These are phyloP conservation scores for Manihot esculenta DNA, from an alignment of 441 rosid genomes.

Conservation along the genomic window DNA sequence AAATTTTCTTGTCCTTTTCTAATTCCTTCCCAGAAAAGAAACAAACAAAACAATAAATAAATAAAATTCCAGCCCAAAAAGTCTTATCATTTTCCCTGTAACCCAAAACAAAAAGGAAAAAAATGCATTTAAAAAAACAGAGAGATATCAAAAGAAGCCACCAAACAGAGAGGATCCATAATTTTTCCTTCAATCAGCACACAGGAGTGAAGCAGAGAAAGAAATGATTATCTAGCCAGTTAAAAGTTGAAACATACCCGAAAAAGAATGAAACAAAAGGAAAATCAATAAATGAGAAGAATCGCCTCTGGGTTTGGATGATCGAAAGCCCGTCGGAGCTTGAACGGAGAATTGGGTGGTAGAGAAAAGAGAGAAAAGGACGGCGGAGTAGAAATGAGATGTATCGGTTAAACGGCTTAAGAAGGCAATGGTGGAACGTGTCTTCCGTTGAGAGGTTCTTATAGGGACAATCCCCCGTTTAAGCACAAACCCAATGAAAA, in stretches of 20 bases:
- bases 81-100: background rate
- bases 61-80: background rate
- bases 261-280: background rate
- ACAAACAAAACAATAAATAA: background rate
- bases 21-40: background rate
- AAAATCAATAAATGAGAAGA: background rate
- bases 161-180: background rate
- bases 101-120: background rate
- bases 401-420: background rate
- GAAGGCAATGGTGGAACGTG: background rate
- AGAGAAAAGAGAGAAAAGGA: background rate
- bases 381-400: background rate
- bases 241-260: background rate
- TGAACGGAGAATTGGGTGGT: no score
- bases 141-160: no score
- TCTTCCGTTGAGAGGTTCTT: slow-evolving; percentile 7
- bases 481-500: background rate
- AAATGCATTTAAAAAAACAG: background rate
- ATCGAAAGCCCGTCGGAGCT: background rate
- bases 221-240: background rate
- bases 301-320: background rate
- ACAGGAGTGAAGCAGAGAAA: background rate
- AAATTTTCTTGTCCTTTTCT: background rate
- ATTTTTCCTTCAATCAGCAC: background rate
- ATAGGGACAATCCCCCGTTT: background rate